Evolutionary conservation across 306 rosid genomes (phyloP).

Genomic region (Alnus rubra): DNA sequence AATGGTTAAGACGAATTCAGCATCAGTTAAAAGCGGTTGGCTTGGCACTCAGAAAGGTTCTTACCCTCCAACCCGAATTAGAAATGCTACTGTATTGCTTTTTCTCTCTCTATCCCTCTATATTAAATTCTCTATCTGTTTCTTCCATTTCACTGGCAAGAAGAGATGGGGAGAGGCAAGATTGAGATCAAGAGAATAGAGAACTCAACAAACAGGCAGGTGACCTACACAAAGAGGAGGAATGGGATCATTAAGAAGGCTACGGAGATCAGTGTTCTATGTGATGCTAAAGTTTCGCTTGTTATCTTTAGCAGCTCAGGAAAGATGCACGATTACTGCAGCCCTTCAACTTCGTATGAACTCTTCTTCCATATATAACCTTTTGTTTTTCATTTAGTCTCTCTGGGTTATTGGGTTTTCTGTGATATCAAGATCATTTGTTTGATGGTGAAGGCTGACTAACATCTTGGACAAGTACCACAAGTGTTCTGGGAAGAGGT

Average conservation of each 20-base stretch:
- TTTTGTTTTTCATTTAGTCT: too few relatives aligned
- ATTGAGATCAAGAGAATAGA: constrained; percentile 94
- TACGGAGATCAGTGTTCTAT: constrained; percentile 74
- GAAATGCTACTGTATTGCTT: constrained; percentile 25
- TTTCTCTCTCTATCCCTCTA: neutral
- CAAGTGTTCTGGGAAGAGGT: constrained; percentile 54
- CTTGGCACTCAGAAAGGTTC: constrained; percentile 54
- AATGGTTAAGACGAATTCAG: too few relatives aligned
- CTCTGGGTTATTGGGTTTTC: too few relatives aligned
- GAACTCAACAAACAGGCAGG: constrained; percentile 83
- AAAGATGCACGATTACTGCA: constrained; percentile 68
- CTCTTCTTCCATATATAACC: too few relatives aligned
- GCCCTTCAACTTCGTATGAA: constrained; percentile 64
- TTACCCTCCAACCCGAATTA: constrained; percentile 52
- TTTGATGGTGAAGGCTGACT: constrained; percentile 53
- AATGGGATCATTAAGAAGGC: constrained; percentile 86
- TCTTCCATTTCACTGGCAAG: constrained; percentile 16
- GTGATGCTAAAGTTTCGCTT: constrained; percentile 84
- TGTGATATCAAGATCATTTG: too few relatives aligned
- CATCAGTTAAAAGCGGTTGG: too few relatives aligned
- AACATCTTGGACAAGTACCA: constrained; percentile 69
- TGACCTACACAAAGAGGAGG: constrained; percentile 84
- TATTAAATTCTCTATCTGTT: neutral
- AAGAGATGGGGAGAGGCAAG: constrained; percentile 89
- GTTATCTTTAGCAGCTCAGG: constrained; percentile 61